Base-by-base conservation (phyloP, 768 basidiomycete genomes). In the Lactarius deliciosus region DNA sequence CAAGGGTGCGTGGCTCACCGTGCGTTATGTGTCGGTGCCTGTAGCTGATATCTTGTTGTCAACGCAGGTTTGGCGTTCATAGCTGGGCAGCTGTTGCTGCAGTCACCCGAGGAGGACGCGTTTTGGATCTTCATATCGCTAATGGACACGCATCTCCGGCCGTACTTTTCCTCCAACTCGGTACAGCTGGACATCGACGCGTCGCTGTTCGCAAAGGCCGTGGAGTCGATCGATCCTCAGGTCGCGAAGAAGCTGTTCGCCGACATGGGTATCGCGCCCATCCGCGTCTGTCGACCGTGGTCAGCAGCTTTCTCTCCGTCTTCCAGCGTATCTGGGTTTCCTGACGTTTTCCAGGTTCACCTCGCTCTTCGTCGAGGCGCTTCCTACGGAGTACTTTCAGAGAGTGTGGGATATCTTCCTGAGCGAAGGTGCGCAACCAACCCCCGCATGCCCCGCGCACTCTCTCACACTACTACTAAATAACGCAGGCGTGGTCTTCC, bases 41-140 rank as follows among this genome's bases (percentile, higher is more conserved):
- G 25, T 55, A 58, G 61, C 11, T 5, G 36, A 25, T 20, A 5
- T 34, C 36, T 38, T 59, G 20, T 63, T 41, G 70, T 22, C 32
- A 7, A 32, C 57, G 2, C 63, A 92, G 92, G 88, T 5, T 76
- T 94, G 45, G 85, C 88, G 8, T 79, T 84, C 13, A 86, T 93
- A 61, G 84, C 87, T 25, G 90, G 90, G 2, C 87, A 91, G 68
- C 77, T 94, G 56, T 76, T 94, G 0, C 76, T 89, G 10, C 85
- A 90, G 57, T 85, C 90, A 0, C 92, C 92, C 0, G 92, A 94
- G 69, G 92, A 94, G 74, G 92, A 94, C 69, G 92, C 90, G 0
- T 94, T 94, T 75, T 94, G 92, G 92, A 93, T 90, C 22, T 93
- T 94, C 73, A 82, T 91, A 1, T 91, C 91, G 3, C 77, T 94